These are phyloP conservation scores for Fonsecaea pedrosoi DNA, from an alignment of 2,329 filamentous ascomycete genomes.

Conservation along the genomic window DNA sequence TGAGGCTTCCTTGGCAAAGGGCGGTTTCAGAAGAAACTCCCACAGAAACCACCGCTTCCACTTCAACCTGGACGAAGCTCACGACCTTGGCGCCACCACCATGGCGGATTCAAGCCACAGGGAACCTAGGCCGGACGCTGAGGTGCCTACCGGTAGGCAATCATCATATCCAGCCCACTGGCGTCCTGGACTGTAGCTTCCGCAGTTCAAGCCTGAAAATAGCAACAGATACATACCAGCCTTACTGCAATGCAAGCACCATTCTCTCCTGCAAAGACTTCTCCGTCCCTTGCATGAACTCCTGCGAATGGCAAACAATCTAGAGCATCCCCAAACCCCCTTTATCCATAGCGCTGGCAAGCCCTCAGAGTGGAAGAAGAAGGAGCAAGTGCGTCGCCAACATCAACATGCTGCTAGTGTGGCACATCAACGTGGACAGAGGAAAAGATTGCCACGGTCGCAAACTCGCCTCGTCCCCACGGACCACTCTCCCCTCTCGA, in stretches of 20 bases:
- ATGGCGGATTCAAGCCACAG: not conserved
- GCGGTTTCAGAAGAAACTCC: not conserved
- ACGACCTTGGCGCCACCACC: not conserved
- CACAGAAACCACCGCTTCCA: not conserved
- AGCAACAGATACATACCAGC: not conserved
- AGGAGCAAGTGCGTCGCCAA: constrained; percentile 17
- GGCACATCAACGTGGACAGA: constrained; percentile 15
- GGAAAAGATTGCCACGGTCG: not conserved
- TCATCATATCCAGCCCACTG: not conserved
- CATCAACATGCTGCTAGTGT: constrained; percentile 25
- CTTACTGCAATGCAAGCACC: not conserved
- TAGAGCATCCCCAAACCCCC: not conserved
- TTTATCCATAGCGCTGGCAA: constrained; percentile 9
- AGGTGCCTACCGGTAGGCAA: not conserved
- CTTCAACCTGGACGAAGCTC: not conserved
- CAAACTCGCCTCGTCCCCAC: not conserved
- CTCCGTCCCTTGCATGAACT: not conserved
- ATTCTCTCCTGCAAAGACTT: not conserved
- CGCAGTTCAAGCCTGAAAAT: not conserved
- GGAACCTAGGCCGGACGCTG: not conserved
- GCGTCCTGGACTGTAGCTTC: not conserved
- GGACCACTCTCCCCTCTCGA: not conserved
- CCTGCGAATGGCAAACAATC: not conserved
- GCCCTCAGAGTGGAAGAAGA: constrained; percentile 11
- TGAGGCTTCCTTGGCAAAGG: not conserved